Conservation (phyloP, 805 yeast species). For the Candida vaughaniae region DNA sequence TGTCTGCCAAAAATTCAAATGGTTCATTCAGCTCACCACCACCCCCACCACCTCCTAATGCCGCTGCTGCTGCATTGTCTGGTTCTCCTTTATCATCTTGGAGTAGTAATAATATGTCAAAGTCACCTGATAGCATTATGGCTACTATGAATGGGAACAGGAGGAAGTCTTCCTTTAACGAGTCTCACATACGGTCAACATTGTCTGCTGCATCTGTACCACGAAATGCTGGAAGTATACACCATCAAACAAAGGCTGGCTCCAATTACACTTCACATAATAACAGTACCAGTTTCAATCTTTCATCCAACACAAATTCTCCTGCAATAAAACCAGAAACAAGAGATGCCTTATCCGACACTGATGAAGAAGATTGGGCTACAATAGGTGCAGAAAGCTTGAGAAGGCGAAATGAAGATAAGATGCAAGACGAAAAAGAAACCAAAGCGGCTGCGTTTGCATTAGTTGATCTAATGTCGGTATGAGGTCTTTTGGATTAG, state of each 20-base stretch:
- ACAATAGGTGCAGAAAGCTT: conserved; percentile 78
- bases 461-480: conserved; percentile 55
- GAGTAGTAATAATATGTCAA: conserved; percentile 18
- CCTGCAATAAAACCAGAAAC: conserved; percentile 3
- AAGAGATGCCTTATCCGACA: conserved; percentile 53
- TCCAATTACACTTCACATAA: neutral
- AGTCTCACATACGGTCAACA: conserved; percentile 32
- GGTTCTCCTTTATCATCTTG: conserved; percentile 14
- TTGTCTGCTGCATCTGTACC: conserved; percentile 21
- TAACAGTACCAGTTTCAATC: conserved; percentile 1
- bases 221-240: conserved; percentile 6
- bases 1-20: conserved; percentile 39
- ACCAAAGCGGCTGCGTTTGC: conserved; percentile 58
- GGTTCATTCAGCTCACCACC: conserved; percentile 37
- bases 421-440: conserved; percentile 33
- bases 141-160: conserved; percentile 16
- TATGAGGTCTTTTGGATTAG: conserved; percentile 12
- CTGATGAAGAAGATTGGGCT: conserved; percentile 98
- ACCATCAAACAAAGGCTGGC: neutral
- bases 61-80: conserved; percentile 12
- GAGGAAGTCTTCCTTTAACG: conserved; percentile 43
- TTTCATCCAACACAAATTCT: conserved; percentile 1
- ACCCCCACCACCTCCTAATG: conserved; percentile 20
- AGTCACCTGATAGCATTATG: conserved; percentile 11
- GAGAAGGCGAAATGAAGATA: conserved; percentile 28